Base-by-base conservation (phyloP, 495 filamentous ascomycete species). In the Lentithecium fluviatile region DNA sequence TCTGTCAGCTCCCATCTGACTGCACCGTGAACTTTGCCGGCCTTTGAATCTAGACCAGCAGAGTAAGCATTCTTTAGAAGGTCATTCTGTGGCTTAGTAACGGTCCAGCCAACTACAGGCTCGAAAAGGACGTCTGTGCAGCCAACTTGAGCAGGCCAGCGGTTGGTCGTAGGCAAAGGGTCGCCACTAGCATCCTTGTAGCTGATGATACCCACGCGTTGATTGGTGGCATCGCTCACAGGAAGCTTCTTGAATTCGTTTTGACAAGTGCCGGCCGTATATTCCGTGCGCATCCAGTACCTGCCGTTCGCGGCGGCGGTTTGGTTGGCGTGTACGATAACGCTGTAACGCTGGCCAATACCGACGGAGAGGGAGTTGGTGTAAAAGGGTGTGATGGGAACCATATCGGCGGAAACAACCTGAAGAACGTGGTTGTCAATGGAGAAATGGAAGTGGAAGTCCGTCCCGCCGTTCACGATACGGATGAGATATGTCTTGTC, bases 211-310 rank as follows among this genome's bases (percentile, higher is more conserved):
- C 65, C 59, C 6, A 50, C 62, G 2, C 55, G 15, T 34, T 49
- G 45, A 19, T 13, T 17, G n/a, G 43, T 45, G 2, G 25, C 24
- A 6, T 51, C 45, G 17, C 15, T 17, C 15, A 26, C 11, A 12
- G 25, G 13, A 21, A 53, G 26, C 38, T 38, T 40, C 2, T 32
- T 45, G 13, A 52, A 49, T 1, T 37, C 21, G 42, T n/a, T 5
- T 40, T 58, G 47, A 46, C 53, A 59, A 17, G 45, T 17, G 19
- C 42, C 62, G 25, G 23, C 52, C 11, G 37, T 56, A 25, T 65
- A 69, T 25, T 69, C 69, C 11, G 68, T 69, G 20, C 73, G 69
- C 48, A 76, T 65, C 73, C 73, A 76, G 65, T 73, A 75, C 24
- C 66, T 69, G 1, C 66, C 71, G 24, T 66, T 52, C n/a, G 43